Base-by-base conservation (phyloP, 768 basidiomycete genomes). In the Mycena indigotica region DNA sequence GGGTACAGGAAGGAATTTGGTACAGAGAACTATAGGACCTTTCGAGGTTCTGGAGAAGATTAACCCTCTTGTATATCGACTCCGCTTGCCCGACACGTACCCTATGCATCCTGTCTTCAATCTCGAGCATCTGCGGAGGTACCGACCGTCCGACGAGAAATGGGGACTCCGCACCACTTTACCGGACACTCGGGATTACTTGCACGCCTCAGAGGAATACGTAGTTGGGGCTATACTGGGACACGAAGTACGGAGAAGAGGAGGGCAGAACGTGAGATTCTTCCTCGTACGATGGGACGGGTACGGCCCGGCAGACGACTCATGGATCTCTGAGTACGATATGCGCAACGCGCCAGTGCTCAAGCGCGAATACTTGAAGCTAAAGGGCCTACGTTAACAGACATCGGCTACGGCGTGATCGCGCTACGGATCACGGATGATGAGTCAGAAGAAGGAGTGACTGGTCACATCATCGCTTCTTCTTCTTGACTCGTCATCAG, bases 1-100 rank as follows among this genome's bases (percentile, higher is more conserved):
- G 50, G 69, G 69, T 0, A 60, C 46, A 15, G 69, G 69, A 0
- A 32, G 38, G n/a, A 70, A 70, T 28, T 53, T 70, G 32, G 58
- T 66, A 2, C 67, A 66, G 25, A 19, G n/a, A n/a, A n/a, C n/a
- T n/a, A n/a, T n/a, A n/a, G n/a, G n/a, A n/a, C n/a, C n/a, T n/a
- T n/a, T n/a, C 65, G 66, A 66, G 23, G 63, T 70, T 1, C 16
- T 64, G 19, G 62, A 69, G 41, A 56, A 59, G 25, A 39, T 70
- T 8, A 65, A 61, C 40, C 63, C 65, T 2, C 5, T 54, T 2
- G 63, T 65, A n/a, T 69, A 64, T 45, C 51, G 58, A 16, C 39
- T 69, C 5, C 45, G 61, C 1, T 54, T 67, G n/a, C 64, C 65
- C 0, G 61, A 61, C 21, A 51, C 44, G 1, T 69, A 67, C 38